phyloP scores from a whole-genome alignment of 257 asterid genomes.

The Solanum corneliomulleri region DNA sequence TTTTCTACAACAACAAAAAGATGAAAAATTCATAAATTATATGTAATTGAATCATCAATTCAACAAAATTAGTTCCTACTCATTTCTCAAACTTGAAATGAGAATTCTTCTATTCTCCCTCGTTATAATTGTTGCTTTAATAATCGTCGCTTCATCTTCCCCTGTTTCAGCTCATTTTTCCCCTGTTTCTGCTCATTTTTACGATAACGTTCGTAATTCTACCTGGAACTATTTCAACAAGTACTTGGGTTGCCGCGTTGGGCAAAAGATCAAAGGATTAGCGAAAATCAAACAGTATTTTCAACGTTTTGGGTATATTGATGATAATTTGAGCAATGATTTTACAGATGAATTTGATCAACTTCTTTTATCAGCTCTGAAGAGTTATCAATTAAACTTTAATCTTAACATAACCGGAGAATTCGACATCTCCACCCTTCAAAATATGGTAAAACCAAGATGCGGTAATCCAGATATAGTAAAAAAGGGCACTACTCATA shows the following conservation, averaged over 20 bases:
- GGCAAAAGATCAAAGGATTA: slow-evolving; percentile 12
- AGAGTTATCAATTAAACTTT: slow-evolving; percentile 58
- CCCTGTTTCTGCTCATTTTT: slow-evolving; percentile 19
- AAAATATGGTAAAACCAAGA: slow-evolving; percentile 31
- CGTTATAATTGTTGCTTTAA: neutral
- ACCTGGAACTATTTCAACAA: slow-evolving; percentile 8
- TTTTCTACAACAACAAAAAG: neutral
- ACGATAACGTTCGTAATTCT: neutral
- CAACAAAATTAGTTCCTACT: neutral
- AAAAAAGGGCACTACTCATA: slow-evolving; percentile 32
- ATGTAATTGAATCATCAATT: neutral
- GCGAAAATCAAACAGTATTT: slow-evolving; percentile 48
- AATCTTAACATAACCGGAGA: slow-evolving; percentile 55
- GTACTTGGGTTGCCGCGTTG: slow-evolving; percentile 16
- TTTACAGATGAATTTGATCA: slow-evolving; percentile 58
- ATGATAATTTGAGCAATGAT: slow-evolving; percentile 11
- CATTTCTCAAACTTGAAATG: neutral
- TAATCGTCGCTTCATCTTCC: neutral
- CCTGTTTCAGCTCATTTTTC: neutral
- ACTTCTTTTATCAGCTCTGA: slow-evolving; percentile 36
- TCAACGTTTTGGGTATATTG: slow-evolving; percentile 58
- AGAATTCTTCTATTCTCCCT: neutral
- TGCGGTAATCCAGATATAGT: slow-evolving; percentile 68
- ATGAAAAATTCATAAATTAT: neutral
- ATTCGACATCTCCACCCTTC: slow-evolving; percentile 37